phyloP scores from a whole-genome alignment of 2,329 filamentous ascomycete species.

The Ampelomyces quisqualis region DNA sequence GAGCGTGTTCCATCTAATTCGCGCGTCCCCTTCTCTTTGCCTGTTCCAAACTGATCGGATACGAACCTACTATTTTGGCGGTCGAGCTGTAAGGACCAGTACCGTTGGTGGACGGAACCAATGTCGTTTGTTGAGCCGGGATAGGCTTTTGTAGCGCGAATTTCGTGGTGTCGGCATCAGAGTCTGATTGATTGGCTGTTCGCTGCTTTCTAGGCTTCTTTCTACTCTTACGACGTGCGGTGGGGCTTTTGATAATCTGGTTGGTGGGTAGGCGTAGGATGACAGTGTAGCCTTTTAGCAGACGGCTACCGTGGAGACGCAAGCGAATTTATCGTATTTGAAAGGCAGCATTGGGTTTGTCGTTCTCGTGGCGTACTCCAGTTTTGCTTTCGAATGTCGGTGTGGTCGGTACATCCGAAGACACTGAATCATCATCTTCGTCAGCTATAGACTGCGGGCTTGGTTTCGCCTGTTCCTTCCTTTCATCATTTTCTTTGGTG shows the following conservation, averaged over 20 bases:
- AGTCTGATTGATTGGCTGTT: not conserved
- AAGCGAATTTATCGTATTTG: conserved; percentile 44
- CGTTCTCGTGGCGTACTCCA: conserved; percentile 27
- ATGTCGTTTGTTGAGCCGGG: conserved; percentile 65
- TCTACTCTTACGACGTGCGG: conserved; percentile 18
- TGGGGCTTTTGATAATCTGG: conserved; percentile 23
- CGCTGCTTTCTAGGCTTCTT: not conserved
- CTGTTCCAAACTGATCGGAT: conserved; percentile 21
- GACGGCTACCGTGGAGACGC: conserved; percentile 44
- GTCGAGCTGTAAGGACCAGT: conserved; percentile 67
- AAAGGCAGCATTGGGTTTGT: conserved; percentile 44
- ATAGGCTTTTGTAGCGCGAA: conserved; percentile 65
- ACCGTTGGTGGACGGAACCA: conserved; percentile 65
- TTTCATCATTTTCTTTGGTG: too few species aligned
- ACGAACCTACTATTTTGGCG: conserved; percentile 60
- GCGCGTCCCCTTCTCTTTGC: conserved; percentile 11
- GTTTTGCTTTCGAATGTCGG: not conserved
- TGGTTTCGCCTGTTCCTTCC: too few species aligned
- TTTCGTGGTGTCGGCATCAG: conserved; percentile 54
- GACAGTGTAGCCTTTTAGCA: conserved; percentile 46
- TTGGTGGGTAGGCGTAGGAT: conserved; percentile 44
- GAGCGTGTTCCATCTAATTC: conserved; percentile 46
- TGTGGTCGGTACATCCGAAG: not conserved
- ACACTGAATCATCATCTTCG: conserved; percentile 4
- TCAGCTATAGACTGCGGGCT: conserved; percentile 38